phyloP scores from a whole-genome alignment of 495 filamentous ascomycete species.

The Tuber aestivum region DNA sequence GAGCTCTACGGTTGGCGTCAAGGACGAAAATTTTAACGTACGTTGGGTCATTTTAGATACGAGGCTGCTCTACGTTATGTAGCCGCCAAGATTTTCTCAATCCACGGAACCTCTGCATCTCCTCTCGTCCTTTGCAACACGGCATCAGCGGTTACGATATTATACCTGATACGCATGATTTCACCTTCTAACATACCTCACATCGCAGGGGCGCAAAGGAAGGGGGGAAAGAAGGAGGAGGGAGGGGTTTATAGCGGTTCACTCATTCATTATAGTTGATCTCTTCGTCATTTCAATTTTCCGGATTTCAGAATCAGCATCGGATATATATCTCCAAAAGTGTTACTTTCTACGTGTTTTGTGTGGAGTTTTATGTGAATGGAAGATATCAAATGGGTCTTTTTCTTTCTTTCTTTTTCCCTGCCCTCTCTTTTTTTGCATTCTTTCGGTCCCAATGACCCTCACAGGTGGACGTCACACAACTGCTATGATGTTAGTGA shows the following conservation, averaged over 20 bases:
- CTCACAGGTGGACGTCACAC: background rate
- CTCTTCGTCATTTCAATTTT: background rate
- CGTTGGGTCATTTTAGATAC: conserved; percentile 50
- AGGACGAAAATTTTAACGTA: conserved; percentile 40
- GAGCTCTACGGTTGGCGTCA: conserved; percentile 36
- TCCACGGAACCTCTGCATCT: background rate
- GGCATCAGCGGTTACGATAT: conserved; percentile 18
- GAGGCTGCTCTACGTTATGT: conserved; percentile 63
- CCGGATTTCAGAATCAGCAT: background rate
- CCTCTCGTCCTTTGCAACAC: conserved; percentile 6
- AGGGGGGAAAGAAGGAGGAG: background rate
- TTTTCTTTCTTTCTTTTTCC: background rate
- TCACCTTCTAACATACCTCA: conserved; percentile 10
- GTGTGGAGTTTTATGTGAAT: background rate
- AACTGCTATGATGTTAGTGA: background rate
- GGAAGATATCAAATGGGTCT: background rate
- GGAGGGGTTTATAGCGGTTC: background rate
- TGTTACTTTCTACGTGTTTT: background rate
- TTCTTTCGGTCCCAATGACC: background rate
- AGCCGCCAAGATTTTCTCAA: conserved; percentile 31
- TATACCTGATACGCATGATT: conserved; percentile 13
- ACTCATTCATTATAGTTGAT: conserved; percentile 1
- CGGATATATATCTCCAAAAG: conserved; percentile 5
- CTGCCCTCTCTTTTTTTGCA: background rate
- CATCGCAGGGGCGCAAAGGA: background rate